Evolutionary conservation across 2,329 filamentous ascomycete genomes (phyloP).

Genomic region (Trichoderma koningiopsis): DNA sequence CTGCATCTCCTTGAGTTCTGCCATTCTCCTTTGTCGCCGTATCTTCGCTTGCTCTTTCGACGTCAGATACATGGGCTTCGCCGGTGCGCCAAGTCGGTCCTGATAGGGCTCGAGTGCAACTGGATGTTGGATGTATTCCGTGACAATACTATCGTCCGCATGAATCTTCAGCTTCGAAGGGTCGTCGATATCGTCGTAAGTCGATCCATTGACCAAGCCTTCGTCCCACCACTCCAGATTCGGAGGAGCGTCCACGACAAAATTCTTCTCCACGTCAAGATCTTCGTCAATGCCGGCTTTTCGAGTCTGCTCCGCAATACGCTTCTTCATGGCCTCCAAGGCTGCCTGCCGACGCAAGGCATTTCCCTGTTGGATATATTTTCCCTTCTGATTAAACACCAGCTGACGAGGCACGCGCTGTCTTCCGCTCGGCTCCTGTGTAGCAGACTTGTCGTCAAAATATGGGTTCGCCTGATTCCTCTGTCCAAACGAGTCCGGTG

Average conservation of each 20-base stretch:
- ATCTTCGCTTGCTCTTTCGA: conserved; percentile 88
- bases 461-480: conserved; percentile 67
- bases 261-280: conserved; percentile 84
- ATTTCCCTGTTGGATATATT: conserved; percentile 94
- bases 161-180: conserved; percentile 70
- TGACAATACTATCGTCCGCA: conserved; percentile 82
- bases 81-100: conserved; percentile 74
- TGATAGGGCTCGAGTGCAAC: conserved; percentile 89
- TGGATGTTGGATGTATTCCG: conserved; percentile 88
- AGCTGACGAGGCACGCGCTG: conserved; percentile 73
- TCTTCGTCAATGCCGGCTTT: conserved; percentile 95
- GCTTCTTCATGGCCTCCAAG: conserved; percentile 91
- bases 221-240: conserved; percentile 98
- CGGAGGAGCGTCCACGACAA: conserved; percentile 79
- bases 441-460: conserved; percentile 69
- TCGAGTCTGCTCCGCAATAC: conserved; percentile 82
- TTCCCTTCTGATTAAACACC: conserved; percentile 91
- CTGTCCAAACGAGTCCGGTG: conserved; percentile 25
- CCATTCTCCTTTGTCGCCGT: conserved; percentile 85
- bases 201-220: conserved; percentile 72
- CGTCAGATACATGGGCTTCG: conserved; percentile 92
- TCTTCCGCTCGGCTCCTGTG: conserved; percentile 59
- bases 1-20: conserved; percentile 92
- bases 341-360: conserved; percentile 84
- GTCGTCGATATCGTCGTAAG: conserved; percentile 71